phyloP scores from a whole-genome alignment of 768 basidiomycete species.

The Candolleomyces efflorescens region DNA sequence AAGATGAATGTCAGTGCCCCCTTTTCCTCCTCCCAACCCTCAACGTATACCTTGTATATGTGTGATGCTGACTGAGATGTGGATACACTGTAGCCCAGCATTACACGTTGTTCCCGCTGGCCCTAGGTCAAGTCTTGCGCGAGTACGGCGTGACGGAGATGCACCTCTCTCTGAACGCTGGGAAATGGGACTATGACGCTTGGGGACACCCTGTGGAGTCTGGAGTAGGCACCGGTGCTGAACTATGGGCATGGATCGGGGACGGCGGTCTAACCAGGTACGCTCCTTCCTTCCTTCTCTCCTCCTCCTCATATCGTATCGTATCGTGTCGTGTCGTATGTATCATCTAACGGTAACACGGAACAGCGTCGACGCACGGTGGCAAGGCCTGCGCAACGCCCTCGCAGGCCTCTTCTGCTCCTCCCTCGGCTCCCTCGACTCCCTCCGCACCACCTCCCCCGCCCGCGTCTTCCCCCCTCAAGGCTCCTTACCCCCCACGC shows the following conservation, averaged over 20 bases:
- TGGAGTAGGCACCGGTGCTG: conserved; percentile 80
- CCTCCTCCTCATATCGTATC: no score
- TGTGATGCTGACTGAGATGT: no score
- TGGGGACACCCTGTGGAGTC: conserved; percentile 81
- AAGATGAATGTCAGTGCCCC: conserved; percentile 47
- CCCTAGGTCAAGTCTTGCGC: conserved; percentile 81
- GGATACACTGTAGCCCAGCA: conserved; percentile 63
- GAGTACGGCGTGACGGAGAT: conserved; percentile 85
- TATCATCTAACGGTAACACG: conserved; percentile 7
- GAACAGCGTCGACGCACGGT: conserved; percentile 66
- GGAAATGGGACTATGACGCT: conserved; percentile 82
- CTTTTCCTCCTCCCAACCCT: no score
- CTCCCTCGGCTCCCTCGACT: conserved; percentile 74
- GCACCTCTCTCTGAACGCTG: conserved; percentile 86
- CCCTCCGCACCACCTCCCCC: conserved; percentile 71
- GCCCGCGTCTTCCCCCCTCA: conserved; percentile 54
- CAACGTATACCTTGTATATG: no score
- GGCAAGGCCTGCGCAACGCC: conserved; percentile 84
- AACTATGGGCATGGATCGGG: conserved; percentile 92
- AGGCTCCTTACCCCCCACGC: conserved; percentile 44
- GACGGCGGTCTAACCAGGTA: conserved; percentile 51
- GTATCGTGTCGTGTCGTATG: no score
- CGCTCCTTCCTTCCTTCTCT: conserved; percentile 14
- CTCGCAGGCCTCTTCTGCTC: conserved; percentile 95
- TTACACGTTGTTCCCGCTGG: conserved; percentile 81